Conservation (phyloP, 495 filamentous ascomycete genomes). For the Aspergillus bridgeri region DNA sequence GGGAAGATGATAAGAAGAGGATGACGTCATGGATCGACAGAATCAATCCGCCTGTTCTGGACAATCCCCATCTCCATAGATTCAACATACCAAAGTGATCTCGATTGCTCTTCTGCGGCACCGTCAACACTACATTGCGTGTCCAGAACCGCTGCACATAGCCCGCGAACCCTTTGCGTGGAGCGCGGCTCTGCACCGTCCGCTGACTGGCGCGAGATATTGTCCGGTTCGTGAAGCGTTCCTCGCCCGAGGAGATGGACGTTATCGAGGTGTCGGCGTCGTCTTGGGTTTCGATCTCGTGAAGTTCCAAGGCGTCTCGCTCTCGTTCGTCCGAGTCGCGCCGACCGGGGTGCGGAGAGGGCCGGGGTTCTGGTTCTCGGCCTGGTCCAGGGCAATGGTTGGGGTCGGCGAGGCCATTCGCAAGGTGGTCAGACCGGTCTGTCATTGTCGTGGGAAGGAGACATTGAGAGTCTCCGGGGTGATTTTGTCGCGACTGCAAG, state of each 20-base stretch:
- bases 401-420: background rate
- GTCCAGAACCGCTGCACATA: constrained; percentile 35
- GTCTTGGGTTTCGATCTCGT: constrained; percentile 32
- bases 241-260: constrained; percentile 38
- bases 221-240: constrained; percentile 27
- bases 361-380: background rate
- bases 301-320: constrained; percentile 33
- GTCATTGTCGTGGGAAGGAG: background rate
- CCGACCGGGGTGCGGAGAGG: background rate
- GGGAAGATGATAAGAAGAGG: background rate
- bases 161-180: constrained; percentile 25
- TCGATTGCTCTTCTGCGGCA: constrained; percentile 43
- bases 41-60: no score
- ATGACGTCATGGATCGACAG: background rate
- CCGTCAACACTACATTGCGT: constrained; percentile 38
- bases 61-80: no score
- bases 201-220: constrained; percentile 19
- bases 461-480: background rate
- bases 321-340: constrained; percentile 17
- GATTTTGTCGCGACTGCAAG: no score
- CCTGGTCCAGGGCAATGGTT: background rate
- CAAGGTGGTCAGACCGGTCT: background rate
- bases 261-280: constrained; percentile 19
- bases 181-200: constrained; percentile 10
- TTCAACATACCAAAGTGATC: constrained; percentile 41